phyloP scores from a whole-genome alignment of 2,329 filamentous ascomycete species.

The Xylaria hypoxylon region DNA sequence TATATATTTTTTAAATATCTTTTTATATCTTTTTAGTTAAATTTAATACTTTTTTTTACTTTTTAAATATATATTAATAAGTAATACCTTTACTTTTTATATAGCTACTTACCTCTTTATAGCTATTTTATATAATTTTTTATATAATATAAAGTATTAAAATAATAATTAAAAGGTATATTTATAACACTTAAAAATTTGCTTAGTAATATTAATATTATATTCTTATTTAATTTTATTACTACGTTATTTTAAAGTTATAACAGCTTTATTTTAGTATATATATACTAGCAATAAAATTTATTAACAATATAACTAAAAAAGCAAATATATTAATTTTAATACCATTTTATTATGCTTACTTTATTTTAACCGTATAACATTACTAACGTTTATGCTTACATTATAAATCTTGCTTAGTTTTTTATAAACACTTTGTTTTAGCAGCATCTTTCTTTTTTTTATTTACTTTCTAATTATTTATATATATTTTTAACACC shows the following conservation, averaged over 20 bases:
- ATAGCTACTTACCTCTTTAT: neutral
- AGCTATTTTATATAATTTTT: neutral
- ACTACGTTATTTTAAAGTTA: neutral
- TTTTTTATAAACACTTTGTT: neutral
- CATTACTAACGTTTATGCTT: neutral
- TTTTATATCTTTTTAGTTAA: too few relatives aligned
- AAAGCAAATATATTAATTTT: neutral
- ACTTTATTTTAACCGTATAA: neutral
- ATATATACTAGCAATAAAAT: neutral
- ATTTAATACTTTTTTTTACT: neutral
- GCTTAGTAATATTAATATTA: neutral
- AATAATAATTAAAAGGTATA: neutral
- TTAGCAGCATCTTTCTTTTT: neutral
- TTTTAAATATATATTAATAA: neutral
- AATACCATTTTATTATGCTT: neutral
- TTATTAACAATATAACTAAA: neutral
- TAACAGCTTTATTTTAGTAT: too few relatives aligned
- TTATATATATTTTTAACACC: neutral
- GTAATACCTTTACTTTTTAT: neutral
- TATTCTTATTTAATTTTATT: neutral
- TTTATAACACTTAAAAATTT: neutral
- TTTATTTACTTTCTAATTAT: neutral
- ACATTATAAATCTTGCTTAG: neutral
- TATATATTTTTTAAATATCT: too few relatives aligned
- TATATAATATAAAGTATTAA: too few relatives aligned